Evolutionary conservation across 306 rosid genomes (phyloP).

Genomic region (Lablab purpureus): DNA sequence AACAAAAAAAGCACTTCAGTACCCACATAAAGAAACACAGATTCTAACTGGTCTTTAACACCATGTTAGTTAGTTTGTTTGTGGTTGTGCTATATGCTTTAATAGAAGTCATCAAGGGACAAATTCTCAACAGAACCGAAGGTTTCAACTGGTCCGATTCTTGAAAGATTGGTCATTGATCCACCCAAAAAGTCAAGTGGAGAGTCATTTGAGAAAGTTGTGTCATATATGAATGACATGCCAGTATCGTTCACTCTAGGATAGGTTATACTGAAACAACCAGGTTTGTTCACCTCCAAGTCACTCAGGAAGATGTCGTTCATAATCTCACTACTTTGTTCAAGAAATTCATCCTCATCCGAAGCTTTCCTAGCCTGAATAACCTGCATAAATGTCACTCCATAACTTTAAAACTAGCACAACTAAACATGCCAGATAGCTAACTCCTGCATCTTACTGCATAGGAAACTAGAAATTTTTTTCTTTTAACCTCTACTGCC

Average conservation of each 20-base stretch:
- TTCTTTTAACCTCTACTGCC: too few relatives aligned
- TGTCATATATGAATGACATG: constrained; percentile 85
- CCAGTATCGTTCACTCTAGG: constrained; percentile 53
- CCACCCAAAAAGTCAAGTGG: constrained; percentile 88
- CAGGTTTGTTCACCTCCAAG: constrained; percentile 57
- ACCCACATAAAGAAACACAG: constrained; percentile 38
- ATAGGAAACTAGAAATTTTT: too few relatives aligned
- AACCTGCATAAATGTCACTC: constrained; percentile 50
- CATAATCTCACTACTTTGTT: constrained; percentile 28
- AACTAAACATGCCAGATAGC: too few relatives aligned
- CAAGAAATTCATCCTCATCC: constrained; percentile 54
- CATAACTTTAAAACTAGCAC: neutral
- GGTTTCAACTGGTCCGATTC: constrained; percentile 66
- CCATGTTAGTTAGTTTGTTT: constrained; percentile 28
- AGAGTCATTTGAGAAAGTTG: constrained; percentile 72
- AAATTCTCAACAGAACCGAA: constrained; percentile 88
- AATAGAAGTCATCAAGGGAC: constrained; percentile 86
- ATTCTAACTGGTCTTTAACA: constrained; percentile 21
- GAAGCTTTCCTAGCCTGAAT: constrained; percentile 70
- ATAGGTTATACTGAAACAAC: constrained; percentile 48
- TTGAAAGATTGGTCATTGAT: constrained; percentile 76
- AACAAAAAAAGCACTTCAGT: constrained; percentile 3
- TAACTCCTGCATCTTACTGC: too few relatives aligned
- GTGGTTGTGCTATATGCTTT: constrained; percentile 14
- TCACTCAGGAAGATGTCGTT: constrained; percentile 54